Percentiles rank a stretch among this genome's conserved stretches.
These are phyloP conservation scores for Candida sp. DNA, from an alignment of 1,139 yeast genomes.

Conservation along the genomic window DNA sequence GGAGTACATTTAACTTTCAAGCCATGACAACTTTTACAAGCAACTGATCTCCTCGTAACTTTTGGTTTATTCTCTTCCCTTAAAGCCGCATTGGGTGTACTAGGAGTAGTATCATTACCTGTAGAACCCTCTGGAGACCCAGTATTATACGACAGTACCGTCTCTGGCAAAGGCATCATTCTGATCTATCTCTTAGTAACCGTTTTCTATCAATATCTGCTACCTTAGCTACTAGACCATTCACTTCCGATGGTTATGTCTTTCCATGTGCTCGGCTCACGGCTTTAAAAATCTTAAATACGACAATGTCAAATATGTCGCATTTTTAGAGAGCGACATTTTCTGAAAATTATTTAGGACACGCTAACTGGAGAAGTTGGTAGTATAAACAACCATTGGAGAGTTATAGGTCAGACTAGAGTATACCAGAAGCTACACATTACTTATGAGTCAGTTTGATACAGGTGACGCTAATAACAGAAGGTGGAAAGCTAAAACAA, in stretches of 20 bases:
- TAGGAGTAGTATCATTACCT: background rate
- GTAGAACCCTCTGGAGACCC: background rate
- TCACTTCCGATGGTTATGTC: background rate
- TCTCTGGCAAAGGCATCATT: background rate
- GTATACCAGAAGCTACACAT: too few species aligned
- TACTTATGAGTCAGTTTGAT: background rate
- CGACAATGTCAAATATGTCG: too few species aligned
- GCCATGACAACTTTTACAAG: slow-evolving; percentile 79
- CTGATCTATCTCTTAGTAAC: background rate
- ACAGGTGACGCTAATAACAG: background rate
- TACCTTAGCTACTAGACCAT: background rate
- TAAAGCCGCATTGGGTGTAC: background rate
- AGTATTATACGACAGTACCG: background rate
- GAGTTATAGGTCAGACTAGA: too few species aligned
- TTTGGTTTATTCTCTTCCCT: slow-evolving; percentile 8
- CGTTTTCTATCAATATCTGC: background rate
- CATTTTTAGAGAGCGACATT: too few species aligned
- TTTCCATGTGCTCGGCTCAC: background rate
- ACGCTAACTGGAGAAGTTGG: too few species aligned
- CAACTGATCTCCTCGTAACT: slow-evolving; percentile 37
- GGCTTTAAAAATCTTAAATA: background rate
- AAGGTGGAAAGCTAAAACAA: slow-evolving; percentile 2
- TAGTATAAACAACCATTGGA: too few species aligned
- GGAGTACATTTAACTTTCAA: slow-evolving; percentile 84
- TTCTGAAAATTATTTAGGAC: background rate